These are phyloP conservation scores for Lolium rigidum DNA, from an alignment of 176 grass and related monocot genomes.

Conservation along the genomic window DNA sequence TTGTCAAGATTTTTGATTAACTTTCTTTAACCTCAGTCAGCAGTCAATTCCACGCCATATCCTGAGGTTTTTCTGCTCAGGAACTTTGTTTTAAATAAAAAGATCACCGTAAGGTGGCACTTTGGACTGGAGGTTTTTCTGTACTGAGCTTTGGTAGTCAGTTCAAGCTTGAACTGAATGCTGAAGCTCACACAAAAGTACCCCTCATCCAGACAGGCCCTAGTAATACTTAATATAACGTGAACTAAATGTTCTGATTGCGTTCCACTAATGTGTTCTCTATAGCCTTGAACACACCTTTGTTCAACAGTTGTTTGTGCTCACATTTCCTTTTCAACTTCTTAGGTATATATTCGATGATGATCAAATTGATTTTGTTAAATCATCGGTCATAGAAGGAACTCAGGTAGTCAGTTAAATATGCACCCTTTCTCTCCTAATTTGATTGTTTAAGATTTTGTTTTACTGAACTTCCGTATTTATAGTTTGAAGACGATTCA, in stretches of 20 bases:
- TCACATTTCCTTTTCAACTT: constrained; percentile 26
- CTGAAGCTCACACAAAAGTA: constrained; percentile 22
- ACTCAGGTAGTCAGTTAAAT: constrained; percentile 51
- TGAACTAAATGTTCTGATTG: constrained; percentile 2
- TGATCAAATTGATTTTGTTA: constrained; percentile 91
- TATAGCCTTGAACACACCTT: not conserved
- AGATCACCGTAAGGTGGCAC: not conserved
- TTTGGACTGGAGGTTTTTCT: not conserved
- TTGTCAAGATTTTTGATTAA: not conserved
- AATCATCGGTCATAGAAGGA: constrained; percentile 85
- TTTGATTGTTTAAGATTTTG: constrained; percentile 20
- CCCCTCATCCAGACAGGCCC: not conserved
- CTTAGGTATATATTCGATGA: constrained; percentile 92
- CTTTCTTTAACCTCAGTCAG: not conserved
- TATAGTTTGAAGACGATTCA: constrained; percentile 63
- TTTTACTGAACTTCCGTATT: constrained; percentile 37
- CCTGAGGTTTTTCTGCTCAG: not conserved
- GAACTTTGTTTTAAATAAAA: constrained; percentile 17
- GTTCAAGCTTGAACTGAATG: constrained; percentile 3
- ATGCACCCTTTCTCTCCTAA: constrained; percentile 25
- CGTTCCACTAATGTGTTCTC: not conserved
- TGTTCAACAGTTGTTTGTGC: constrained; percentile 5
- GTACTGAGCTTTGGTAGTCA: not conserved
- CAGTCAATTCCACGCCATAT: constrained; percentile 2
- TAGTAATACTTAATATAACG: constrained; percentile 3